These are phyloP conservation scores for Paramicrosporidium saccamoebae DNA, from an alignment of 371 early-diverging fungal species.

Conservation along the genomic window DNA sequence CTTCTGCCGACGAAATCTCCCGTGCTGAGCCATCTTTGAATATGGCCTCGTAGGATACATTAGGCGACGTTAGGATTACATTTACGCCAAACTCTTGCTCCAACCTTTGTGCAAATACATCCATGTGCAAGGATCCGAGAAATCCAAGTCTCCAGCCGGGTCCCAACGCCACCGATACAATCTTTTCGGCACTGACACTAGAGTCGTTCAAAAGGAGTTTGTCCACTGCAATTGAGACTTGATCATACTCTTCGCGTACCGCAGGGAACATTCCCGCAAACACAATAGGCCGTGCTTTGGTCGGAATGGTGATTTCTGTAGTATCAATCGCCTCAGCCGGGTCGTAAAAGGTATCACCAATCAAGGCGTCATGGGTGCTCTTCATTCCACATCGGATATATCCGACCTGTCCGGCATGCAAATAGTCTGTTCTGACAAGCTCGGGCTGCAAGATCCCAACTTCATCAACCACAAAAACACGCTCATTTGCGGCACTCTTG, in stretches of 20 bases:
- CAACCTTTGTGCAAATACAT: slow-evolving; percentile 72
- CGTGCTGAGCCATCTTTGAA: slow-evolving; percentile 14
- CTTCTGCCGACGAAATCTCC: slow-evolving; percentile 48
- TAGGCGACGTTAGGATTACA: slow-evolving; percentile 67
- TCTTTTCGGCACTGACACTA: slow-evolving; percentile 42
- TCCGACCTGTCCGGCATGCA: slow-evolving; percentile 87
- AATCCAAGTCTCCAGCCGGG: slow-evolving; percentile 92
- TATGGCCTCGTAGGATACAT: slow-evolving; percentile 47
- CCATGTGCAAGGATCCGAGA: slow-evolving; percentile 81
- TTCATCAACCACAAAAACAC: slow-evolving; percentile 57
- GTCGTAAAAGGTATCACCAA: slow-evolving; percentile 82
- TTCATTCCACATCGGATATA: slow-evolving; percentile 75
- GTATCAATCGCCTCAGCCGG: slow-evolving; percentile 61
- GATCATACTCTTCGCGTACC: slow-evolving; percentile 49
- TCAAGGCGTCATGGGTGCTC: slow-evolving; percentile 49
- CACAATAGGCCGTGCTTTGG: slow-evolving; percentile 7
- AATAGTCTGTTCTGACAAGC: slow-evolving; percentile 21
- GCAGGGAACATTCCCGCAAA: slow-evolving; percentile 79
- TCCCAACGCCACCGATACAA: slow-evolving; percentile 33
- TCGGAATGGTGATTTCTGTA: neutral
- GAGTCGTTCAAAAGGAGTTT: slow-evolving; percentile 77
- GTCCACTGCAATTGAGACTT: slow-evolving; percentile 56
- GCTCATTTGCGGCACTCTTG: slow-evolving; percentile 35
- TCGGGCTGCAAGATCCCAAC: slow-evolving; percentile 88
- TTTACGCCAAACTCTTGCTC: slow-evolving; percentile 77